phyloP scores from a whole-genome alignment of 2,329 filamentous ascomycete genomes.

The Aspergillus unguis region DNA sequence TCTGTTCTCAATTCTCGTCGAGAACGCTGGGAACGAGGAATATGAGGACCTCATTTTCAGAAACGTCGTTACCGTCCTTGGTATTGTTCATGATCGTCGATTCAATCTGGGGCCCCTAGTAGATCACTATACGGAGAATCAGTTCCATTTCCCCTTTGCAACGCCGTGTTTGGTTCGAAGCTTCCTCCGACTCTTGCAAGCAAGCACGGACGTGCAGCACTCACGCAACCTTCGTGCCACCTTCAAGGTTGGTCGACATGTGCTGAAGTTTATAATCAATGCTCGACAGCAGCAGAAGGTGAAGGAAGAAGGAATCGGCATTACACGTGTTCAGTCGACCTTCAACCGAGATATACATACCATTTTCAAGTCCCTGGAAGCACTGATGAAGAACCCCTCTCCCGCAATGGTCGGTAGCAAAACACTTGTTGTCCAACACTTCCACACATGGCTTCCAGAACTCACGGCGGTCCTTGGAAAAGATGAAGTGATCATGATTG shows the following conservation, averaged over 20 bases:
- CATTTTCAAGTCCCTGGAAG: conserved; percentile 86
- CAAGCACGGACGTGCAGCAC: conserved; percentile 76
- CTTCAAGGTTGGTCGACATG: conserved; percentile 89
- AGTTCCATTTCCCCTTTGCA: conserved; percentile 90
- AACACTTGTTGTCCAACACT: conserved; percentile 91
- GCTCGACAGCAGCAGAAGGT: conserved; percentile 78
- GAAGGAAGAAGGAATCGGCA: conserved; percentile 85
- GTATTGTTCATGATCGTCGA: conserved; percentile 88
- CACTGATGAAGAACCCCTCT: conserved; percentile 81
- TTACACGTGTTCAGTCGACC: conserved; percentile 65
- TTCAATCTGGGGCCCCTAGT: conserved; percentile 90
- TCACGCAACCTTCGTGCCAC: conserved; percentile 83
- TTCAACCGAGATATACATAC: conserved; percentile 81
- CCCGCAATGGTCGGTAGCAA: conserved; percentile 89
- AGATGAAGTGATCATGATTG: conserved; percentile 85
- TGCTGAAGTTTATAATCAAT: conserved; percentile 92
- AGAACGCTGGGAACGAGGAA: conserved; percentile 86
- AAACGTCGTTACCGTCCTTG: conserved; percentile 80
- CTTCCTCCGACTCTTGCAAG: conserved; percentile 77
- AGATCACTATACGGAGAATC: conserved; percentile 81
- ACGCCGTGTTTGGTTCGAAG: conserved; percentile 84
- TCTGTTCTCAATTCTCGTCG: conserved; percentile 85
- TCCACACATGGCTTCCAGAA: conserved; percentile 96
- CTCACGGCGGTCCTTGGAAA: conserved; percentile 70
- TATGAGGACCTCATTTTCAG: conserved; percentile 92